These are phyloP conservation scores for Metahyphopichia silvanorum DNA, from an alignment of 805 yeast species.

Conservation along the genomic window DNA sequence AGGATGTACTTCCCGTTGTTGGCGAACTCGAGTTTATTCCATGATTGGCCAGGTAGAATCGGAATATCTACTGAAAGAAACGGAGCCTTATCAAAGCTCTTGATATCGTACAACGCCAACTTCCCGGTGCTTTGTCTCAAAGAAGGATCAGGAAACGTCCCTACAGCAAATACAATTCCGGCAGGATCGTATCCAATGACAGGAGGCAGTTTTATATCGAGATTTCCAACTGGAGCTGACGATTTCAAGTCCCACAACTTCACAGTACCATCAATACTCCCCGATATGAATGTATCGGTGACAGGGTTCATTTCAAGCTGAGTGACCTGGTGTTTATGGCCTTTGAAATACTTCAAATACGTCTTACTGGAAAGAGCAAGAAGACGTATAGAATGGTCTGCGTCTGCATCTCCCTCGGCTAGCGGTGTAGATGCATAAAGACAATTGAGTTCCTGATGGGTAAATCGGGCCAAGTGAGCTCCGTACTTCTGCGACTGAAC, in stretches of 20 bases:
- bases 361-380: slow-evolving; percentile 74
- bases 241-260: slow-evolving; percentile 84
- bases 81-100: slow-evolving; percentile 56
- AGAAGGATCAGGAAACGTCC: slow-evolving; percentile 12
- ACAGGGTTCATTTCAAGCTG: slow-evolving; percentile 72
- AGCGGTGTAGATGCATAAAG: slow-evolving; percentile 75
- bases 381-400: slow-evolving; percentile 72
- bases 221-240: slow-evolving; percentile 57
- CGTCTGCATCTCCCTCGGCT: slow-evolving; percentile 21
- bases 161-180: slow-evolving; percentile 78
- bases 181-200: slow-evolving; percentile 77
- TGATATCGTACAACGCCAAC: slow-evolving; percentile 57
- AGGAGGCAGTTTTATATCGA: slow-evolving; percentile 51
- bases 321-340: slow-evolving; percentile 77
- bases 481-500: slow-evolving; percentile 89
- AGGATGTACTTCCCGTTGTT: slow-evolving; percentile 69
- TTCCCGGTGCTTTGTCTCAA: slow-evolving; percentile 22
- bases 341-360: slow-evolving; percentile 80
- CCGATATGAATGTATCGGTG: slow-evolving; percentile 59
- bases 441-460: slow-evolving; percentile 69
- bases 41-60: slow-evolving; percentile 23
- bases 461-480: slow-evolving; percentile 79
- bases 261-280: slow-evolving; percentile 75
- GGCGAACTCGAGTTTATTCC: slow-evolving; percentile 75
- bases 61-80: slow-evolving; percentile 31